Conservation (phyloP, 371 early-diverging fungal species). For the Mortierella sp. region DNA sequence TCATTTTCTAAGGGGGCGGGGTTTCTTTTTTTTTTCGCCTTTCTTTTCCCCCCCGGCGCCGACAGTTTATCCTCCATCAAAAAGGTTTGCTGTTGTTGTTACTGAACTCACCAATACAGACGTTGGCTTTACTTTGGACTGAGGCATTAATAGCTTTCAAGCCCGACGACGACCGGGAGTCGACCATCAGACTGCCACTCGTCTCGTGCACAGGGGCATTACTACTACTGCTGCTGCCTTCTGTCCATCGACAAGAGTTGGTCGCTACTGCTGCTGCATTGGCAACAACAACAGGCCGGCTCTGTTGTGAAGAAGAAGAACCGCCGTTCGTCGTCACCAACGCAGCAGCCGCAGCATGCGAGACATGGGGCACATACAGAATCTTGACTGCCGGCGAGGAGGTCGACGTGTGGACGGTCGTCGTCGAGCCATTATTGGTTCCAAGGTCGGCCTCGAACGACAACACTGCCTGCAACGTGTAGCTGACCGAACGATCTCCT, state of each 20-base stretch:
- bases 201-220: constrained; percentile 14
- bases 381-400: constrained; percentile 19
- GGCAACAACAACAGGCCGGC: background rate
- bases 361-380: constrained; percentile 33
- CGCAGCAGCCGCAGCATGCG: background rate
- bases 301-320: too few relatives aligned
- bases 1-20: background rate
- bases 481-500: constrained; percentile 11
- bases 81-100: background rate
- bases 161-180: background rate
- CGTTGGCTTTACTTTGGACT: constrained; percentile 7
- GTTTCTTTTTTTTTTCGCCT: background rate
- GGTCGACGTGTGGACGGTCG: constrained; percentile 14
- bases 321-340: too few relatives aligned
- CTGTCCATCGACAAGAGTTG: background rate
- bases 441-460: constrained; percentile 18
- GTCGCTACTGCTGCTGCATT: background rate
- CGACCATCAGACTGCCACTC: background rate
- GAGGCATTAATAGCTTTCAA: constrained; percentile 8
- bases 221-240: background rate
- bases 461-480: constrained; percentile 22
- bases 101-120: constrained; percentile 18
- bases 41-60: background rate
- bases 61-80: constrained; percentile 13
- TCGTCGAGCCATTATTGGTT: too few relatives aligned